Percentiles rank a stretch among this genome's conserved stretches.
These are phyloP conservation scores for Corynespora cassiicola DNA, from an alignment of 2,329 filamentous ascomycete species.

Conservation along the genomic window DNA sequence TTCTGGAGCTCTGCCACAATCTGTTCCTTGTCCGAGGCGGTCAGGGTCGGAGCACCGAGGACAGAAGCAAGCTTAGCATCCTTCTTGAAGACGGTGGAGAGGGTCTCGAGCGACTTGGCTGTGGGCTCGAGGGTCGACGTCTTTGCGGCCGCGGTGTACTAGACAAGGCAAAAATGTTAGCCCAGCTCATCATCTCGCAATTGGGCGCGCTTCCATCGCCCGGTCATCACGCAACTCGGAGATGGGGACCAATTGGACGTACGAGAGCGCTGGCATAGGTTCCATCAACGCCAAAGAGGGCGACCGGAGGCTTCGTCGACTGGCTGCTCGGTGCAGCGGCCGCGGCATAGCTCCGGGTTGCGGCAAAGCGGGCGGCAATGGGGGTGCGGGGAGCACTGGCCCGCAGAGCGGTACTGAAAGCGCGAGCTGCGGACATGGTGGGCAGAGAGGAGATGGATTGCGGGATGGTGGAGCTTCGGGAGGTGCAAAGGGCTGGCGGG, in stretches of 20 bases:
- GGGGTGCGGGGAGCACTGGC: constrained; percentile 63
- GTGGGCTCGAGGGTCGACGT: constrained; percentile 83
- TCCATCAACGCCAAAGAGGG: constrained; percentile 94
- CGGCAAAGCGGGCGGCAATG: constrained; percentile 65
- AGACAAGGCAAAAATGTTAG: constrained; percentile 31
- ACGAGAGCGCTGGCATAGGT: constrained; percentile 99
- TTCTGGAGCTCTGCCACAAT: constrained; percentile 90
- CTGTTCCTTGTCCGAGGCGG: constrained; percentile 78
- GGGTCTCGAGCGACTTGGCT: constrained; percentile 76
- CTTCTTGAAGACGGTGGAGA: constrained; percentile 76
- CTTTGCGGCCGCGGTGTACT: constrained; percentile 98
- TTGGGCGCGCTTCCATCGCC: constrained; percentile 25
- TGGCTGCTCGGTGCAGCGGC: constrained; percentile 64
- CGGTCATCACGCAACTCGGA: constrained; percentile 15
- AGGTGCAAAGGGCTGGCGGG: constrained; percentile 11
- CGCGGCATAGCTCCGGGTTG: constrained; percentile 78
- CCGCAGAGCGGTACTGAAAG: constrained; percentile 64
- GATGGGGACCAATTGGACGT: constrained; percentile 55
- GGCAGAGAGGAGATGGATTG: constrained; percentile 45
- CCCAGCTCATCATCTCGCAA: constrained; percentile 21
- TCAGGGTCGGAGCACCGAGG: constrained; percentile 81
- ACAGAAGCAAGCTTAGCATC: constrained; percentile 82
- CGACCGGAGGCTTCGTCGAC: constrained; percentile 81
- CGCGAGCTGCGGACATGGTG: constrained; percentile 64
- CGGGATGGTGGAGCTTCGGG: constrained; percentile 33